phyloP scores from a whole-genome alignment of 1,139 yeast genomes.

The Pichia sp. region DNA sequence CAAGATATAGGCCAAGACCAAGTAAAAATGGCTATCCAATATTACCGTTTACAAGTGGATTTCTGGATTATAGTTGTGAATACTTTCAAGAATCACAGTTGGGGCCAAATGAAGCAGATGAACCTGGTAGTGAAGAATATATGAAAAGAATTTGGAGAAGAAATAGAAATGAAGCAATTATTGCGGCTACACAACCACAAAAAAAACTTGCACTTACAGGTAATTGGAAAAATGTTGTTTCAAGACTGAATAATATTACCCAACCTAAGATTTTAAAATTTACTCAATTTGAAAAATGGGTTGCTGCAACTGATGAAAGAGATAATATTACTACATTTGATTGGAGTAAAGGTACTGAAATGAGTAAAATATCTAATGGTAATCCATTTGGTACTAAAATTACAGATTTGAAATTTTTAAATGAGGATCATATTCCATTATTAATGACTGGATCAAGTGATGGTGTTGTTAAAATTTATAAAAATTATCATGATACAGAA shows the following conservation, averaged over 20 bases:
- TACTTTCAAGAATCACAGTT: conserved; percentile 97
- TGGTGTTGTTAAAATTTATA: conserved; percentile 83
- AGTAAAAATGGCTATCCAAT: conserved; percentile 34
- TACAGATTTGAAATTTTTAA: conserved; percentile 78
- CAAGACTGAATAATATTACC: conserved; percentile 61
- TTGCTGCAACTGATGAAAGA: conserved; percentile 77
- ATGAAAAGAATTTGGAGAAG: conserved; percentile 83
- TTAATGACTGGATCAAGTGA: conserved; percentile 87
- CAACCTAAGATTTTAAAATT: conserved; percentile 77
- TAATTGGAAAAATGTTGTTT: conserved; percentile 70
- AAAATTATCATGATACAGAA: conserved; percentile 58
- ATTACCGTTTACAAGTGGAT: conserved; percentile 66
- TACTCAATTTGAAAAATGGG: conserved; percentile 83
- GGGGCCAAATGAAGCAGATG: conserved; percentile 80
- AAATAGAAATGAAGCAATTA: conserved; percentile 79
- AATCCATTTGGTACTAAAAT: conserved; percentile 85
- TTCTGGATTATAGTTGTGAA: conserved; percentile 84
- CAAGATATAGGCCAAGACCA: conserved; percentile 41
- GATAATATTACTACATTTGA: conserved; percentile 86
- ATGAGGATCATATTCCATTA: conserved; percentile 87
- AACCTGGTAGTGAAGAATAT: conserved; percentile 87
- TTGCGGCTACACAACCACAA: conserved; percentile 84
- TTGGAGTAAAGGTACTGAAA: conserved; percentile 57
- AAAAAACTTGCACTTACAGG: conserved; percentile 80
- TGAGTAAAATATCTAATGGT: conserved; percentile 72